Conservation (phyloP, 192 early-diverging fungal species). For the Glomus cerebriforme region DNA sequence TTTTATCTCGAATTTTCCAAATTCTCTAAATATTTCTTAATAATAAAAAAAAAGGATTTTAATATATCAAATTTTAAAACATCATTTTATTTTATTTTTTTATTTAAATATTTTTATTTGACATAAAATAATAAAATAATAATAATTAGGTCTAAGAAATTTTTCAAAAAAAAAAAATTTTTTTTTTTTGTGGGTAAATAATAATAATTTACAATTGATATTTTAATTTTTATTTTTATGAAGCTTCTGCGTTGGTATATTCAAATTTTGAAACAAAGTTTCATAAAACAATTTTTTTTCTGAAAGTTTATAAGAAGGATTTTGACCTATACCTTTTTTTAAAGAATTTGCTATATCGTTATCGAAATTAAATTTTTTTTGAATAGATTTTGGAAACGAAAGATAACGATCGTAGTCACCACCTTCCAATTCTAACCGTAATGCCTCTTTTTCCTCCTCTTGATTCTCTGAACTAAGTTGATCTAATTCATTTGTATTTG, state of each 20-base stretch:
- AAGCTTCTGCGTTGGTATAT: neutral
- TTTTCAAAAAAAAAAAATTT: too few relatives aligned
- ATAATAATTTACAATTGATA: neutral
- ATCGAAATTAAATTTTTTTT: neutral
- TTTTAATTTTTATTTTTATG: neutral
- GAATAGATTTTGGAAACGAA: neutral
- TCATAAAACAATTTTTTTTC: slow-evolving; percentile 4
- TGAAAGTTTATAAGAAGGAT: neutral
- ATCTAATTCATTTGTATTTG: neutral
- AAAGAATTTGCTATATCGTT: neutral
- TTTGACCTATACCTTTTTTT: neutral
- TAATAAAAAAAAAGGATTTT: too few relatives aligned
- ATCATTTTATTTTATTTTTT: too few relatives aligned
- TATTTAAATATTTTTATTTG: too few relatives aligned
- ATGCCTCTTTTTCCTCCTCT: neutral
- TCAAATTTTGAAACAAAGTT: neutral
- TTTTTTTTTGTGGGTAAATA: too few relatives aligned
- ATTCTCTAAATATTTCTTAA: too few relatives aligned
- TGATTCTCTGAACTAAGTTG: neutral
- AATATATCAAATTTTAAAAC: too few relatives aligned
- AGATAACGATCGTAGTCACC: slow-evolving; percentile 1
- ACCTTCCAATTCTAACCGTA: neutral
- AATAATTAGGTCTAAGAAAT: too few relatives aligned
- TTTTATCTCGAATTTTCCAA: too few relatives aligned
- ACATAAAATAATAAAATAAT: too few relatives aligned